These are phyloP conservation scores for Arabidopsis arenosa DNA, from an alignment of 345 rosid genomes.

Conservation along the genomic window DNA sequence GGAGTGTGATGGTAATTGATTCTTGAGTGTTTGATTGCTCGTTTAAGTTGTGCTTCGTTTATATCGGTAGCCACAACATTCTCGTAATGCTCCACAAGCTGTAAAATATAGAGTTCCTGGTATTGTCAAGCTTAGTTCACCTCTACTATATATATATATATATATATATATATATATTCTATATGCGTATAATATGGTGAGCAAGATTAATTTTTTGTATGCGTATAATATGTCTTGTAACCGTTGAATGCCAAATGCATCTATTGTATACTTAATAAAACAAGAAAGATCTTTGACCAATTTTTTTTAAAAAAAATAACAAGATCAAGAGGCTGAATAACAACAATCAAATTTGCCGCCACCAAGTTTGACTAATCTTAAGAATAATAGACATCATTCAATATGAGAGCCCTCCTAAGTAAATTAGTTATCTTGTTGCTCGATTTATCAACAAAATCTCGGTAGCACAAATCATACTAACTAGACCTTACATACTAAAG, in stretches of 20 bases:
- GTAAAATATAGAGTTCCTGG: background rate
- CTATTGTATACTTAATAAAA: too few species aligned
- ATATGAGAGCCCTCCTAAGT: background rate
- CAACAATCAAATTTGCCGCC: background rate
- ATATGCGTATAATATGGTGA: background rate
- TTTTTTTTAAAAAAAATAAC: too few species aligned
- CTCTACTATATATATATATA: background rate
- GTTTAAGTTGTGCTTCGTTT: conserved; percentile 38
- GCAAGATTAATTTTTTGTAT: background rate
- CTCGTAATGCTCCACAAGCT: conserved; percentile 44
- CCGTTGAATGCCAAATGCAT: too few species aligned
- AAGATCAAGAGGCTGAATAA: conserved; percentile 11
- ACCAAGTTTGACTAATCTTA: conserved; percentile 25
- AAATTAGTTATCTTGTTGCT: background rate
- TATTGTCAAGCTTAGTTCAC: conserved; percentile 5
- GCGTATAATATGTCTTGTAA: too few species aligned
- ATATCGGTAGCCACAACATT: conserved; percentile 45
- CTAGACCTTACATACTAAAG: background rate
- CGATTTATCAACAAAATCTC: background rate
- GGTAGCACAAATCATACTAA: conserved; percentile 4
- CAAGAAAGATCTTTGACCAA: too few species aligned
- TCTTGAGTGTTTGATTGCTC: conserved; percentile 41
- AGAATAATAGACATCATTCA: background rate
- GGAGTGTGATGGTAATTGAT: conserved; percentile 46
- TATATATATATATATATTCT: background rate